These are phyloP conservation scores for Aspergillus flavus DNA, from an alignment of 2,329 filamentous ascomycete species.

Conservation along the genomic window DNA sequence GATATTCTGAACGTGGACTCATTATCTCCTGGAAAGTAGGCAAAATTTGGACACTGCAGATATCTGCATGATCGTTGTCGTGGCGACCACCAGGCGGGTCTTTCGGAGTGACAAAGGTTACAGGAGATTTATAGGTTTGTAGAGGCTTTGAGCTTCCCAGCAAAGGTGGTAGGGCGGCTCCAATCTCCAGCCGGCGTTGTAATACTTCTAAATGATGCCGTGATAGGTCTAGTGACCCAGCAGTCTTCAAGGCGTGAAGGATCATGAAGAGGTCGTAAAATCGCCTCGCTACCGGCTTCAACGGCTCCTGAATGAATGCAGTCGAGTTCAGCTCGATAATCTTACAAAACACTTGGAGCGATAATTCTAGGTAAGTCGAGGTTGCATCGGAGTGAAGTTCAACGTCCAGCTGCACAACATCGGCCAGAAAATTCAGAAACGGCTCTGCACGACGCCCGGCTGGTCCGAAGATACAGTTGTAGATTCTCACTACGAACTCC, in stretches of 20 bases:
- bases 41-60: conserved; percentile 37
- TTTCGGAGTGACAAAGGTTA: conserved; percentile 16
- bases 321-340: conserved; percentile 42
- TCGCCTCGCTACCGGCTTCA: conserved; percentile 20
- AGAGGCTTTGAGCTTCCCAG: background rate
- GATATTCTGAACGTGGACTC: conserved; percentile 31
- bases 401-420: conserved; percentile 17
- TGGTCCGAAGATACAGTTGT: conserved; percentile 48
- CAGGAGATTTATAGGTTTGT: background rate
- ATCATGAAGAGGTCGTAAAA: conserved; percentile 23
- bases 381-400: background rate
- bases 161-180: conserved; percentile 8
- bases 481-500: conserved; percentile 45
- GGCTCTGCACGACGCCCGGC: conserved; percentile 39
- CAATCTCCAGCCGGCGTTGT: conserved; percentile 26
- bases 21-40: conserved; percentile 40
- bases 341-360: conserved; percentile 28
- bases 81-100: conserved; percentile 35
- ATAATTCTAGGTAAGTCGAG: conserved; percentile 21
- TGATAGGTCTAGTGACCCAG: conserved; percentile 17
- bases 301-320: conserved; percentile 34
- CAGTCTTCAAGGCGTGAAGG: conserved; percentile 3
- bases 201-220: conserved; percentile 20
- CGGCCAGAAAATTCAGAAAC: conserved; percentile 37
- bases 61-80: conserved; percentile 40